Evolutionary conservation across 441 rosid species (phyloP).

Genomic region (Theobroma grandiflorum): DNA sequence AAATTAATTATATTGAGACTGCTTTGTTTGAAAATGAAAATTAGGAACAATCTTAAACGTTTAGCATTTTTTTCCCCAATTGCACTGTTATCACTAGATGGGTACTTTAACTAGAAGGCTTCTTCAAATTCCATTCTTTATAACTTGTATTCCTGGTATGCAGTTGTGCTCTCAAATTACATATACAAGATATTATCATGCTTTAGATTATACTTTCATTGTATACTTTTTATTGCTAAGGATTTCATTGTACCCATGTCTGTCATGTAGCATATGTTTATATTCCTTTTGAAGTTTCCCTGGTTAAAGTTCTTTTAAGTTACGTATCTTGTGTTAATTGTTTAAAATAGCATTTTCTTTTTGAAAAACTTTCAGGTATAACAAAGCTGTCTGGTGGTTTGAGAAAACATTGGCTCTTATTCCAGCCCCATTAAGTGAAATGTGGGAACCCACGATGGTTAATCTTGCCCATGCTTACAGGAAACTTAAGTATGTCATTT

Average conservation of each 20-base stretch:
- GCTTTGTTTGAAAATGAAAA: slow-evolving; percentile 5
- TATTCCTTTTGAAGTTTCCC: not conserved
- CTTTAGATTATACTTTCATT: not conserved
- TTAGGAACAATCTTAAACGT: slow-evolving; percentile 2
- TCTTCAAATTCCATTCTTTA: not conserved
- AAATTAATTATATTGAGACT: not conserved
- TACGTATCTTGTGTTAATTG: not conserved
- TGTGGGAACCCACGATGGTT: slow-evolving; percentile 91
- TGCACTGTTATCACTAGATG: not conserved
- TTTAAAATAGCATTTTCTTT: slow-evolving; percentile 20
- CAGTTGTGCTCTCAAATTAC: slow-evolving; percentile 4
- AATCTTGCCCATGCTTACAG: slow-evolving; percentile 93
- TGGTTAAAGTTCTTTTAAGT: not conserved
- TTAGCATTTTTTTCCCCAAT: not conserved
- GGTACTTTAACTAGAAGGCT: not conserved
- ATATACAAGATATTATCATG: not conserved
- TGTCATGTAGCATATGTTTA: not conserved
- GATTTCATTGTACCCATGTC: not conserved
- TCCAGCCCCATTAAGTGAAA: slow-evolving; percentile 71
- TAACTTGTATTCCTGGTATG: not conserved
- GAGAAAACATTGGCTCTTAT: slow-evolving; percentile 84
- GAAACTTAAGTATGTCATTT: slow-evolving; percentile 68
- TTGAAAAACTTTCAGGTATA: slow-evolving; percentile 68
- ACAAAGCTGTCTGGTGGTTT: slow-evolving; percentile 84
- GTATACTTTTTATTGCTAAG: not conserved